Conservation (phyloP, 2,329 filamentous ascomycete species). For the Curvularia eragrostidis region DNA sequence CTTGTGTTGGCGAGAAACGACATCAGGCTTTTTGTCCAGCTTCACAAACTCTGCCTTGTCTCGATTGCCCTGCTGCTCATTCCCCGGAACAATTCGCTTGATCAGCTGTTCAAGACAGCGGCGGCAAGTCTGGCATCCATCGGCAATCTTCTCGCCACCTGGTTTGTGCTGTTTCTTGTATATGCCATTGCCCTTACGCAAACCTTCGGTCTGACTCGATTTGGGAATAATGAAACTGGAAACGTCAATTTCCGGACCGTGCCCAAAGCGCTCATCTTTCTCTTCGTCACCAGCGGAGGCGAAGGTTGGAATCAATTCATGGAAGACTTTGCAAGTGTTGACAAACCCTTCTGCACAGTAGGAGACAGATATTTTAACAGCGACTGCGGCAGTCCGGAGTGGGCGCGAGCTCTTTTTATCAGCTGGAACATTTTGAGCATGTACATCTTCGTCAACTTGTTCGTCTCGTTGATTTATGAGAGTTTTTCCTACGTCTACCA, state of each 20-base stretch:
- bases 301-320: slow-evolving; percentile 98
- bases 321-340: slow-evolving; percentile 88
- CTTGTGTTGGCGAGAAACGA: slow-evolving; percentile 69
- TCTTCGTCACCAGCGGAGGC: slow-evolving; percentile 91
- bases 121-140: slow-evolving; percentile 92
- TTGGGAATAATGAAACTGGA: slow-evolving; percentile 72
- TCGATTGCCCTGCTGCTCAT: slow-evolving; percentile 89
- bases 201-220: slow-evolving; percentile 91
- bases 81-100: slow-evolving; percentile 92
- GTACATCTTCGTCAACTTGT: slow-evolving; percentile 99
- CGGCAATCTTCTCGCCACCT: slow-evolving; percentile 89
- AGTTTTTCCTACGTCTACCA: slow-evolving; percentile 99
- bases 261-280: slow-evolving; percentile 87
- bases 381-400: slow-evolving; percentile 89
- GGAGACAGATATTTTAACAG: slow-evolving; percentile 77
- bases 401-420: slow-evolving; percentile 90
- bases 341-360: slow-evolving; percentile 80
- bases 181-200: slow-evolving; percentile 97
- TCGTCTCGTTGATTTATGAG: slow-evolving; percentile 98
- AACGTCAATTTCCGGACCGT: slow-evolving; percentile 94
- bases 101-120: slow-evolving; percentile 98
- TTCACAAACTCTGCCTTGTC: slow-evolving; percentile 95
- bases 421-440: slow-evolving; percentile 99
- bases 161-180: slow-evolving; percentile 95
- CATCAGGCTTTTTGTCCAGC: slow-evolving; percentile 70